Conservation (phyloP, 257 asterid species). For the Paraleonurus japonicus region DNA sequence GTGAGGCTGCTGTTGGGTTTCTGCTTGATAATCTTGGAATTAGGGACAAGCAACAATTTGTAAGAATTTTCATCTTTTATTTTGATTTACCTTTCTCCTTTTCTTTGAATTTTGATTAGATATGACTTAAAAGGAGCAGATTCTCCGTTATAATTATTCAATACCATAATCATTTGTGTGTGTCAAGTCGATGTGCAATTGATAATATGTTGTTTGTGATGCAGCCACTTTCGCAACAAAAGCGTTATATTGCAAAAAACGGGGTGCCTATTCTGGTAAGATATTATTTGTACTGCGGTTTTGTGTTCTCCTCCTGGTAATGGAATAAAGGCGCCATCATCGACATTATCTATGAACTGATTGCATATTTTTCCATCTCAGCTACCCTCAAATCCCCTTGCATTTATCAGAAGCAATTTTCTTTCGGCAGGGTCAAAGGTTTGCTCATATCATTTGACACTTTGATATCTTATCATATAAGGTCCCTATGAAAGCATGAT, state of each 20-base stretch:
- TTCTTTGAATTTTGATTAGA: constrained; percentile 13
- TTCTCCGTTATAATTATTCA: neutral
- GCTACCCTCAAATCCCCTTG: constrained; percentile 83
- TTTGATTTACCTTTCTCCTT: neutral
- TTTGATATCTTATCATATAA: constrained; percentile 18
- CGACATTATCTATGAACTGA: constrained; percentile 17
- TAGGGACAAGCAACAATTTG: constrained; percentile 78
- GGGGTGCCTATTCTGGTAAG: constrained; percentile 75
- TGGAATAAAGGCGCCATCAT: constrained; percentile 16
- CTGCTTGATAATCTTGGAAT: constrained; percentile 83
- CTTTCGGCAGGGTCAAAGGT: constrained; percentile 83
- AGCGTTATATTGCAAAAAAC: constrained; percentile 79
- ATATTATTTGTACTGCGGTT: constrained; percentile 15
- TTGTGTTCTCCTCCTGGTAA: neutral
- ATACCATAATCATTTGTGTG: neutral
- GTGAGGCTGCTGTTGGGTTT: constrained; percentile 66
- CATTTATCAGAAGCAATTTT: constrained; percentile 65
- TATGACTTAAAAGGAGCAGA: constrained; percentile 9
- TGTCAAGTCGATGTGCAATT: constrained; percentile 7
- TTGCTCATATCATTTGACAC: constrained; percentile 25
- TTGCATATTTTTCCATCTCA: constrained; percentile 38
- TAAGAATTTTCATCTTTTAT: constrained; percentile 34
- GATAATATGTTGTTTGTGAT: constrained; percentile 18
- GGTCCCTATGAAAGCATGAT: constrained; percentile 10
- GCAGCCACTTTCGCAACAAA: constrained; percentile 92